A percentile compares a stretch with the other conserved stretches of the same genome.
These are phyloP conservation scores for Kewa caespitosa DNA, from an alignment of 179 eudicot genomes.

Conservation along the genomic window DNA sequence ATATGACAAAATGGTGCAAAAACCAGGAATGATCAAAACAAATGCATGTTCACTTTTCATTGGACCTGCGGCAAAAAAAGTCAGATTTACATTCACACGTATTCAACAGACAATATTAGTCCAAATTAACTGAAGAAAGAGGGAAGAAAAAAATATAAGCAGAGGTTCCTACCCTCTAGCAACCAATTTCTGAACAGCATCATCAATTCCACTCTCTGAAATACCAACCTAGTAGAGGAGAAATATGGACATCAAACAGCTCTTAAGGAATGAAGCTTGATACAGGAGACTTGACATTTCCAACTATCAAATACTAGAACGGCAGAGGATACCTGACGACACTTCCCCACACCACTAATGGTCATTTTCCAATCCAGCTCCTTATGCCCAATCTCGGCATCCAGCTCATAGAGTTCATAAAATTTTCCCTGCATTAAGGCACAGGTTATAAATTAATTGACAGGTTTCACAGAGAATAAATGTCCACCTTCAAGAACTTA, in stretches of 20 bases:
- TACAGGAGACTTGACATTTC: neutral
- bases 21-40: too few species aligned
- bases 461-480: neutral
- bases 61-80: too few species aligned
- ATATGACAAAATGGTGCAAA: too few species aligned
- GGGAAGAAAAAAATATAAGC: neutral
- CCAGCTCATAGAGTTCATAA: conserved; percentile 93
- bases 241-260: conserved; percentile 12
- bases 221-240: conserved; percentile 68
- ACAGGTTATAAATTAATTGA: conserved; percentile 3
- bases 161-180: conserved; percentile 79
- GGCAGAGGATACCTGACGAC: conserved; percentile 70
- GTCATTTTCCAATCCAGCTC: conserved; percentile 99
- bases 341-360: conserved; percentile 92
- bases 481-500: neutral
- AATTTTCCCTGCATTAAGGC: conserved; percentile 67
- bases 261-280: neutral
- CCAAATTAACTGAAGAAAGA: too few species aligned
- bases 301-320: conserved; percentile 1
- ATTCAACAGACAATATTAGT: too few species aligned
- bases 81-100: too few species aligned
- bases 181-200: conserved; percentile 90
- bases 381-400: conserved; percentile 97
- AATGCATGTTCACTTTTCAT: too few species aligned
- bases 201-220: conserved; percentile 93